Evolutionary conservation across 176 grass and related monocot species (phyloP).

Genomic region (Miscanthus lutarioriparius): DNA sequence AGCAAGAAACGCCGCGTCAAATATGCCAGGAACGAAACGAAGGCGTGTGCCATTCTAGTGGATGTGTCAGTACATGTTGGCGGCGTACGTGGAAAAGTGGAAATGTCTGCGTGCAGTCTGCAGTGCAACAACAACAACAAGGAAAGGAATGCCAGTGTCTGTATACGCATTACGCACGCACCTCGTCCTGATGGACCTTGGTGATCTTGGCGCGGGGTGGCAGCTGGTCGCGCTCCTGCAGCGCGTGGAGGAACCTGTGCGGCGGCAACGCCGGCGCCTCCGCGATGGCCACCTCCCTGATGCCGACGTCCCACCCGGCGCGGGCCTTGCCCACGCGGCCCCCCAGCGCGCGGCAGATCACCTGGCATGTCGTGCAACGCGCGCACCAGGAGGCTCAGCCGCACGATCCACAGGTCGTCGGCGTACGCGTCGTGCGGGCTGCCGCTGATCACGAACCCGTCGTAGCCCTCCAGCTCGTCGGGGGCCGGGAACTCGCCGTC

Average conservation of each 20-base stretch:
- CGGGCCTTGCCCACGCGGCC: conserved; percentile 54
- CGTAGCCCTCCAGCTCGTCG: conserved; percentile 45
- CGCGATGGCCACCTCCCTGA: conserved; percentile 59
- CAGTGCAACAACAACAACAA: neutral
- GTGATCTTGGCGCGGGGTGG: conserved; percentile 57
- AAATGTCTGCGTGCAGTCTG: neutral
- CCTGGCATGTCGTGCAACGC: conserved; percentile 62
- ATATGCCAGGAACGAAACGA: too few relatives aligned
- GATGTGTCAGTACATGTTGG: too few relatives aligned
- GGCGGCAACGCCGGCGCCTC: neutral
- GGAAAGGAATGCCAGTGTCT: neutral
- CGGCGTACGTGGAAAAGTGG: neutral
- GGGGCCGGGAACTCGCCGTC: conserved; percentile 62
- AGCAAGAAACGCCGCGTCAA: too few relatives aligned
- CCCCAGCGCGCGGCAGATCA: conserved; percentile 78
- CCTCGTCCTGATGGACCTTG: conserved; percentile 84
- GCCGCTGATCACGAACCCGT: conserved; percentile 90
- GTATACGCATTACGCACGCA: neutral
- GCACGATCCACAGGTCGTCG: conserved; percentile 68
- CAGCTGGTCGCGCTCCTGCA: neutral
- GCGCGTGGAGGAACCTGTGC: conserved; percentile 42
- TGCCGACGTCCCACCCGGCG: conserved; percentile 71
- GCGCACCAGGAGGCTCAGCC: conserved; percentile 59
- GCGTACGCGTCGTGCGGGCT: conserved; percentile 76
- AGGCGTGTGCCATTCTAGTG: neutral